Evolutionary conservation across 1,139 yeast species (phyloP).

Genomic region (Yamadazyma conglobata): DNA sequence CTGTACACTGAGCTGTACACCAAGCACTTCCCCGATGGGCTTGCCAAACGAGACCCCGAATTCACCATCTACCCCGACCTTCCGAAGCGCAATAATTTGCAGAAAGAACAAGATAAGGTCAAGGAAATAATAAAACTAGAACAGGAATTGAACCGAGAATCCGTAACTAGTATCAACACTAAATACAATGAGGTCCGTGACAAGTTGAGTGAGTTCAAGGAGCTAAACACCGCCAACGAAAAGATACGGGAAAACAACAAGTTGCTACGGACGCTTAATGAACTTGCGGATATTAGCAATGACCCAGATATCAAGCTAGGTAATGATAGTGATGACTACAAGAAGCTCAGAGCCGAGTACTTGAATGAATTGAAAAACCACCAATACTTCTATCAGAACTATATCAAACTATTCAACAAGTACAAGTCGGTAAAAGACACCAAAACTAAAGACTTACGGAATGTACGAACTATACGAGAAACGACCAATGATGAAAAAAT

Average conservation of each 20-base stretch:
- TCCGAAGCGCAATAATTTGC: no score
- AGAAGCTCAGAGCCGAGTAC: constrained; percentile 30
- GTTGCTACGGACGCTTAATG: constrained; percentile 21
- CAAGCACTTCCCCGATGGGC: no score
- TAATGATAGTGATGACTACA: constrained; percentile 14
- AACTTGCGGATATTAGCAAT: constrained; percentile 19
- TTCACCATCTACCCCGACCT: no score
- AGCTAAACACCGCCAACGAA: constrained; percentile 12
- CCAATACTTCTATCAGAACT: constrained; percentile 32
- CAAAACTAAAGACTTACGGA: constrained; percentile 8
- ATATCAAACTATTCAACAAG: constrained; percentile 38
- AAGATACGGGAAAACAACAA: constrained; percentile 20
- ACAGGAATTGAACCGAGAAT: constrained; percentile 16
- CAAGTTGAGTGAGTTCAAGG: constrained; percentile 10
- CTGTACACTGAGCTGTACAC: no score
- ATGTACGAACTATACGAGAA: constrained; percentile 21
- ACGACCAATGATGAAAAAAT: constrained; percentile 22
- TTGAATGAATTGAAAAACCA: constrained; percentile 28
- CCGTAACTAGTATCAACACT: constrained; percentile 10
- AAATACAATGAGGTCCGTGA: constrained; percentile 8
- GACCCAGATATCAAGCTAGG: constrained; percentile 9
- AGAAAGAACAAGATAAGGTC: constrained; percentile 3
- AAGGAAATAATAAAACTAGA: constrained; percentile 15
- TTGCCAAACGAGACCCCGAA: no score
- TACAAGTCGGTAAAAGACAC: constrained; percentile 23